Evolutionary conservation across 2,329 filamentous ascomycete species (phyloP), one percentile per base, ranked within the genome.

Genomic region (Scorias spongiosa): DNA sequence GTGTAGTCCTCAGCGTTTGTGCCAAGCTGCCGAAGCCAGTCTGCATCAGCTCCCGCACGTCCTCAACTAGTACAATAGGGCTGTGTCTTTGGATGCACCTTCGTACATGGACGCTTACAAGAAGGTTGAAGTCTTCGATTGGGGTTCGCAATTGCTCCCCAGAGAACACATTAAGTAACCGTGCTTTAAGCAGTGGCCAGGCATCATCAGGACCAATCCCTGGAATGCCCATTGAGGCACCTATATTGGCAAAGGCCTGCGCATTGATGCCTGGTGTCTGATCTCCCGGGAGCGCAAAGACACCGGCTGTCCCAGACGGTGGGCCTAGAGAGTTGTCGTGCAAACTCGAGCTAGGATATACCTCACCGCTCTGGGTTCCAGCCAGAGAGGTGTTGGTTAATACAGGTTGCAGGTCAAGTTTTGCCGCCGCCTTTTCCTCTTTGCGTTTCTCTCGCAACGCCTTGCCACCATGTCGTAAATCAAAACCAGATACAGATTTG

Each of bases 11-110:
- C 14, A 96, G 67, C 0, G 84, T 88, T 51, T 88, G 83, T 52
- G 94, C 89, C 2, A 98, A 71, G 2, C 83, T 87, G 28, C 75
- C 72, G 57, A 96, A 98, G 1, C 91, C 91, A 0, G 84, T 82
- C n/a, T 71, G 66, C 2, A 91, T 67, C 3, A 91, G 69, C 51
- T 89, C 83, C 41, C 79, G 72, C 8, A 91, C 63, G 54, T 91
- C 84, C 50, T 89, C 84, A 10, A 89, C 67, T 46, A 91, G 75
- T 34, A 78, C 67, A 42, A 78, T 76, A 1, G 83, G 81, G 0
- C 78, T 74, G 37, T 83, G 74, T 45, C 80, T 78, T 57, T 85
- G 79, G 41, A 89, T 75, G 58, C 83, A 88, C 47, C 79, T 80
- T 54, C 84, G 78, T 10, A 91, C 78, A 57, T 91, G 84, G 52